Evolutionary conservation across 2,329 filamentous ascomycete genomes (phyloP), one percentile per base, ranked within the genome.

Genomic region (Xylaria hypoxylon): DNA sequence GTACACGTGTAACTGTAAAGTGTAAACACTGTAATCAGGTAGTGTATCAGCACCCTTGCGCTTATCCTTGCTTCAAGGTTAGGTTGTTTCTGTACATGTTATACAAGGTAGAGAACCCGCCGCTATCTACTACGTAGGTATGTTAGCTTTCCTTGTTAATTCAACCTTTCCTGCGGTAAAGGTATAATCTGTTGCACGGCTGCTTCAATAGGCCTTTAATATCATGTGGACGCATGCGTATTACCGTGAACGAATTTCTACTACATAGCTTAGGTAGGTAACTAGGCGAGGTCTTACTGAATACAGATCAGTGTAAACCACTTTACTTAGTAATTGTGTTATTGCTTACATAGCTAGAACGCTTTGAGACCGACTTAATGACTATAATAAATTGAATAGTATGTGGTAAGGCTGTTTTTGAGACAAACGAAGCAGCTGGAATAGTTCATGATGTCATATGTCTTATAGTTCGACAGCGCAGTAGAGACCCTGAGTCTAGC

Each of bases 41-140:
- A n/a, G n/a, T n/a, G n/a, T n/a, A n/a, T n/a, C n/a, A n/a, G n/a
- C 59, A 57, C 50, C 19, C 31, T 40, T 42, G 33, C 51, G 40
- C 60, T 35, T 62, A 35, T 13, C 40, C 33, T 22, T 47, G 24
- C 47, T 31, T 31, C n/a, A n/a, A n/a, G 28, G 5, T 31, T 31
- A 1, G 5, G 28, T 8, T 51, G 22, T 33, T 28, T 15, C 19
- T 57, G 60, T 31, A 31, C 8, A 31, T 8, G n/a, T n/a, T n/a
- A 33, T 33, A 33, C 31, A 33, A 33, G 31, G 31, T 8, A 8
- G 10, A 33, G 10, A 33, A 6, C 31, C 31, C 31, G 31, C 31
- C 15, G 6, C n/a, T 13, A 48, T 8, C 28, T 31, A 31, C 28
- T 19, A 45, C n/a, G 2, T 33, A 33, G 28, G 28, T 31, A 38